A percentile compares a stretch with the other conserved stretches of the same genome.
Conservation (phyloP, 768 basidiomycete species). For the Psilocybe subaeruginosa region DNA sequence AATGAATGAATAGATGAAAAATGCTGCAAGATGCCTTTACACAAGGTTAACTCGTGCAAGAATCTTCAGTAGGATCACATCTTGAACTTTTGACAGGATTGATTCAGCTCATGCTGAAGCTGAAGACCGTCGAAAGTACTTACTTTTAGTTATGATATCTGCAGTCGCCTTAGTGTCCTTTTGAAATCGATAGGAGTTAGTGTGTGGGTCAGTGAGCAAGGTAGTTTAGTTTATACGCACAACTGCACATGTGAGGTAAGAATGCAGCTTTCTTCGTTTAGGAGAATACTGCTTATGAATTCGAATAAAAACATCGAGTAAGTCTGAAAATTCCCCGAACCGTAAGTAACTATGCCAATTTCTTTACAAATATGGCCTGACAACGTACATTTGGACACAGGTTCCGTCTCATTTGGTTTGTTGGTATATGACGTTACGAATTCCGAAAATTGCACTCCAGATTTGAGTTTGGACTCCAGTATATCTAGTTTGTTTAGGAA, state of each 20-base stretch:
- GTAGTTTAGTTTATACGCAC: conserved; percentile 34
- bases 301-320: conserved; percentile 51
- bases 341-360: not conserved
- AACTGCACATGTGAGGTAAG: conserved; percentile 61
- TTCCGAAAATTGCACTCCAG: conserved; percentile 54
- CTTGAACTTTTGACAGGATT: conserved; percentile 29
- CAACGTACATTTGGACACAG: conserved; percentile 55
- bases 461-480: conserved; percentile 52
- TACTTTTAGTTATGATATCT: conserved; percentile 49
- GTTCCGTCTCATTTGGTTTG: conserved; percentile 52
- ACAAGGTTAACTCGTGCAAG: conserved; percentile 36
- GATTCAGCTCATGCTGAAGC: not conserved
- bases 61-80: conserved; percentile 37
- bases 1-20: not conserved
- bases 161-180: conserved; percentile 53
- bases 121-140: conserved; percentile 20
- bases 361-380: conserved; percentile 3
- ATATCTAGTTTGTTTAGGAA: conserved; percentile 70
- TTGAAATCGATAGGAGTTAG: conserved; percentile 16
- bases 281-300: conserved; percentile 55
- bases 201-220: conserved; percentile 5
- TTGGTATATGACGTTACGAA: conserved; percentile 59
- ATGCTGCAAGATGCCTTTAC: not conserved
- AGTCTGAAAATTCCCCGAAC: conserved; percentile 36
- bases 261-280: conserved; percentile 48